Evolutionary conservation across 768 basidiomycete genomes (phyloP).

Genomic region (Leccinum truebloodii): DNA sequence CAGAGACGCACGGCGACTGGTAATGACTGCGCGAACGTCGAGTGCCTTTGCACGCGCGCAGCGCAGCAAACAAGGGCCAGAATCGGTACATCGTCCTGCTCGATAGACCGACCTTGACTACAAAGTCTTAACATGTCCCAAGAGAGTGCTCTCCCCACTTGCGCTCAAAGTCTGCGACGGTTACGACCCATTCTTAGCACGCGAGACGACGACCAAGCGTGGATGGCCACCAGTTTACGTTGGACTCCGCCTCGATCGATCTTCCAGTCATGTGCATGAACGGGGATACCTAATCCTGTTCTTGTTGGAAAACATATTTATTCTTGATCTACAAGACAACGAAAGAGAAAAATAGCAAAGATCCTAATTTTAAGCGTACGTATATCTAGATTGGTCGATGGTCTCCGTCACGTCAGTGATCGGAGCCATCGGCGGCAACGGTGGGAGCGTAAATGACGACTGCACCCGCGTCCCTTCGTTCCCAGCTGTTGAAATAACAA

Average conservation of each 20-base stretch:
- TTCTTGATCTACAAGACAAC: not conserved
- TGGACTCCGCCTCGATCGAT: too few species aligned
- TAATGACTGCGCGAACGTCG: conserved; percentile 83
- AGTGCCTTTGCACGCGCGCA: conserved; percentile 81
- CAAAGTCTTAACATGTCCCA: conserved; percentile 90
- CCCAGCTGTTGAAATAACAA: not conserved
- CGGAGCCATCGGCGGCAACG: conserved; percentile 33
- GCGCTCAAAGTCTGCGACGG: conserved; percentile 71
- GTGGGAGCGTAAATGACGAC: conserved; percentile 41
- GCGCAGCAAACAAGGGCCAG: conserved; percentile 55
- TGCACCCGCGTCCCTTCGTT: conserved; percentile 13
- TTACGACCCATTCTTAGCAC: conserved; percentile 19
- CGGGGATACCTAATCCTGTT: not conserved
- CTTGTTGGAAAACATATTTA: not conserved
- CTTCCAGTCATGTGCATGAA: too few species aligned
- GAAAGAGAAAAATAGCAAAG: not conserved
- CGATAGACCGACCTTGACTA: conserved; percentile 40
- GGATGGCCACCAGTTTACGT: too few species aligned
- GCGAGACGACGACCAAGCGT: too few species aligned
- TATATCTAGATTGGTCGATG: conserved; percentile 12
- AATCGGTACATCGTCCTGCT: conserved; percentile 36
- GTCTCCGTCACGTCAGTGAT: conserved; percentile 21
- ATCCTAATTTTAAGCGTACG: conserved; percentile 4
- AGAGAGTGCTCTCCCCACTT: conserved; percentile 70
- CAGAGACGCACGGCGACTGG: conserved; percentile 81